Evolutionary conservation across 139 green algal genomes (phyloP), one percentile per base, ranked within the genome.

Genomic region (Closterium sp.): DNA sequence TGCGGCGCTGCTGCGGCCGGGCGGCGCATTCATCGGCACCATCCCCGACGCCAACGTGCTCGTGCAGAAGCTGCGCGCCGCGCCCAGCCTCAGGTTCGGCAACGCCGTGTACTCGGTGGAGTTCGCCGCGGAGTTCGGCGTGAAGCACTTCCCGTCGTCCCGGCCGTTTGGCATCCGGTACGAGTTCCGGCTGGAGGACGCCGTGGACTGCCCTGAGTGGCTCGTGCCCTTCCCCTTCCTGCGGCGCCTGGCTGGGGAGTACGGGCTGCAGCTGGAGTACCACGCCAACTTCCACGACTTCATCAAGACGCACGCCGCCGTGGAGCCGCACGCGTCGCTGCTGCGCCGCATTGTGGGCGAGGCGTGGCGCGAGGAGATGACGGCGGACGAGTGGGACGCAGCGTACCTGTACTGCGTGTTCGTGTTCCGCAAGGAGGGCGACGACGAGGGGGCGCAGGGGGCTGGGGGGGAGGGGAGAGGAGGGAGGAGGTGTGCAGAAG

Each of bases 31-130:
- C 36, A 92, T 95, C 43, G 93, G 91, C 1, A 95, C 93, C 28
- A 91, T 94, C 16, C 86, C 92, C 16, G 93, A 95, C 34, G 90
- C 93, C n/a, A 94, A 95, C 86, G 92, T 94, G 21, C 35, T 95
- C 34, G 91, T 95, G 34, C 89, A 86, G 6, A 95, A 95, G 55
- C 88, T 95, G n/a, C 88, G 93, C 7, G 35, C 90, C 30, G 81
- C 90, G 7, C 9, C 34, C 16, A 38, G n/a, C 9, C 23, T 93
- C 5, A 33, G 76, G 30, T 92, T 93, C 87, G 35, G 38, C 38
- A 93, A 93, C 33, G 9, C 30, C 36, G 90, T 93, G 25, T 93
- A 93, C 55, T 33, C 32, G 25, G 43, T 93, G 8, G 28, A 30
- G 21, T 93, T 93, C 69, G 89, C 76, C 64, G 84, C 10, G 12